These are phyloP conservation scores for Daldinia bambusicola DNA, from an alignment of 495 filamentous ascomycete genomes.

Conservation along the genomic window DNA sequence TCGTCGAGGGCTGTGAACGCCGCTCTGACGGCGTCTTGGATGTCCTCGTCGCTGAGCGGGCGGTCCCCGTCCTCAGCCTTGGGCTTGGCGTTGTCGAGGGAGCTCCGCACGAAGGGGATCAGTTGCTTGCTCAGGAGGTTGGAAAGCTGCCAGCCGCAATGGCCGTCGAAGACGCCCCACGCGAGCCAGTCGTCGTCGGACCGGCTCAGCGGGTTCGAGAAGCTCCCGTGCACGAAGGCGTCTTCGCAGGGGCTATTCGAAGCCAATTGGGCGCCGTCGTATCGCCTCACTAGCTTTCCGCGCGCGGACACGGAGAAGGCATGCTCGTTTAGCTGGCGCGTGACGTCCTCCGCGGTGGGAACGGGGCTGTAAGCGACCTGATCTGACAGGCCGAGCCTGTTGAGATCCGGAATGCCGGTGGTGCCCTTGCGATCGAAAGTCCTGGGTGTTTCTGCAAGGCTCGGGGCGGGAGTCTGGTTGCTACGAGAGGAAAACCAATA, in stretches of 20 bases:
- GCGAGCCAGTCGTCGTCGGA: constrained; percentile 57
- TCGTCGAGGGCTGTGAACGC: constrained; percentile 64
- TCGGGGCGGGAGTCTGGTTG: background rate
- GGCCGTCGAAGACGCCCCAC: constrained; percentile 61
- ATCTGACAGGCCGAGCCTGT: constrained; percentile 39
- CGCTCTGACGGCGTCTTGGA: constrained; percentile 56
- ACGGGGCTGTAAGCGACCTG: constrained; percentile 40
- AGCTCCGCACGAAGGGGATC: constrained; percentile 54
- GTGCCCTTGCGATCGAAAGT: background rate
- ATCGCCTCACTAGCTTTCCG: constrained; percentile 52
- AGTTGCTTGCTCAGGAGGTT: constrained; percentile 54
- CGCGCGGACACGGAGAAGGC: constrained; percentile 46
- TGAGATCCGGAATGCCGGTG: constrained; percentile 38
- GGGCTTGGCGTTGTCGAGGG: constrained; percentile 45
- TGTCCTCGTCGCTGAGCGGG: constrained; percentile 40
- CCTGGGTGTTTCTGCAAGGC: background rate
- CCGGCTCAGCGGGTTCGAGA: constrained; percentile 52
- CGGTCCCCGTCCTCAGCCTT: constrained; percentile 16
- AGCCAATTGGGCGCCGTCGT: constrained; percentile 58
- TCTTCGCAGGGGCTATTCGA: constrained; percentile 63
- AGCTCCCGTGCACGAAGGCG: constrained; percentile 56
- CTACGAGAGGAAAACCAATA: constrained; percentile 28
- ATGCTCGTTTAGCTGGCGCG: constrained; percentile 44
- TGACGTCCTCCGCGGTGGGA: constrained; percentile 43
- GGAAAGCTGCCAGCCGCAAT: constrained; percentile 59